A percentile compares a stretch with the other conserved stretches of the same genome.
Conservation (phyloP, 2,329 filamentous ascomycete genomes). For the Pseudogymnoascus sp. region DNA sequence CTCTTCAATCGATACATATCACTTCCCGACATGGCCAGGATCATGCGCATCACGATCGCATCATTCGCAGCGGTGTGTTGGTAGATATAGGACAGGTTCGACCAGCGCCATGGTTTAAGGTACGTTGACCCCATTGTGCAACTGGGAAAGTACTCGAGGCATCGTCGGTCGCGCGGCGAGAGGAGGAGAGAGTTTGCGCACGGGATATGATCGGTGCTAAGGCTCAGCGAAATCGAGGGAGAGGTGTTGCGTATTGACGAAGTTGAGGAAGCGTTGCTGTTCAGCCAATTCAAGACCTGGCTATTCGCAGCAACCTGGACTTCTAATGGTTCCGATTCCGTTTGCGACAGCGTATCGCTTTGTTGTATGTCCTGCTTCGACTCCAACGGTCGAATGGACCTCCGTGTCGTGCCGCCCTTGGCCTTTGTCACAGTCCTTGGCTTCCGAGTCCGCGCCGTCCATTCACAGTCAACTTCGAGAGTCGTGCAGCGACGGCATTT, state of each 20-base stretch:
- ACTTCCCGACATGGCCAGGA: conserved; percentile 31
- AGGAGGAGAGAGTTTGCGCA: conserved; percentile 31
- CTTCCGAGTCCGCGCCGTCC: not conserved
- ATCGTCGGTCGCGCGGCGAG: conserved; percentile 29
- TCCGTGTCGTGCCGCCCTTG: not conserved
- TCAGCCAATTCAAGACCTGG: not conserved
- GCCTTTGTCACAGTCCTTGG: not conserved
- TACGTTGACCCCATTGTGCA: conserved; percentile 30
- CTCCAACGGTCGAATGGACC: not conserved
- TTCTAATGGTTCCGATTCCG: not conserved
- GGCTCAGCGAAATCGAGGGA: conserved; percentile 16
- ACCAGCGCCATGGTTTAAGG: conserved; percentile 34
- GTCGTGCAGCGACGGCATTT: conserved; percentile 29
- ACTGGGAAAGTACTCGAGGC: conserved; percentile 30
- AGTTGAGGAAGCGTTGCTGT: not conserved
- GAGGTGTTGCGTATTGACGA: conserved; percentile 24
- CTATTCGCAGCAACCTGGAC: not conserved
- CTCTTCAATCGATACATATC: conserved; percentile 27
- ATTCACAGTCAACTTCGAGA: not conserved
- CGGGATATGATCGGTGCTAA: conserved; percentile 16
- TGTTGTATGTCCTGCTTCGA: not conserved
- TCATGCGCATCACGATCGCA: conserved; percentile 34
- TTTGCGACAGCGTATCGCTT: not conserved
- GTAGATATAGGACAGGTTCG: conserved; percentile 31
- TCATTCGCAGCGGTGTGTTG: conserved; percentile 29